phyloP scores from a whole-genome alignment of 2,329 filamentous ascomycete genomes.

The Coleophoma cylindrospora region DNA sequence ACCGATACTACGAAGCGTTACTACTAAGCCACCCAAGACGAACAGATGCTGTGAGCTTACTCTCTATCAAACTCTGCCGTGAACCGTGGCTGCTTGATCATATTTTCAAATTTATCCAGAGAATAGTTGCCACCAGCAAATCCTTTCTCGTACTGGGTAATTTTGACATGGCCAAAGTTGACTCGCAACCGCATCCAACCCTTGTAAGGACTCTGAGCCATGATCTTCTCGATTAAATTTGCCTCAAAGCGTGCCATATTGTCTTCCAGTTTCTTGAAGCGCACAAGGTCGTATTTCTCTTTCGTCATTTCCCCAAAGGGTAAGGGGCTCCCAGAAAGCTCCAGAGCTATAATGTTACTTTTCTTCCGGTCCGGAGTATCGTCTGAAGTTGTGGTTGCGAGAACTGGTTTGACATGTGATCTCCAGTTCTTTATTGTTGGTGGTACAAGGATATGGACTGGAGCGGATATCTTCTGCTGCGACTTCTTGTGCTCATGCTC shows the following conservation, averaged over 20 bases:
- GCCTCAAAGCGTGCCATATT: constrained; percentile 12
- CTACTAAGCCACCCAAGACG: background rate
- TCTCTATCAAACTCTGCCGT: constrained; percentile 18
- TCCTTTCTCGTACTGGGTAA: constrained; percentile 13
- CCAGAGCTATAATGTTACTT: background rate
- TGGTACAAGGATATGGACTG: background rate
- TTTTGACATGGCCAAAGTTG: constrained; percentile 21
- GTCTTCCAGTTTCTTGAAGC: constrained; percentile 2
- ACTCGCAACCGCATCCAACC: constrained; percentile 26
- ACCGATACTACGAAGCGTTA: constrained; percentile 1
- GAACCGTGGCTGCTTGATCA: constrained; percentile 17
- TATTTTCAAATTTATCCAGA: constrained; percentile 17
- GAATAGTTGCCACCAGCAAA: constrained; percentile 10
- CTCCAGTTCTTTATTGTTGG: constrained; percentile 1
- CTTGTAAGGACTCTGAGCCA: constrained; percentile 14
- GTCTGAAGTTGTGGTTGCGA: background rate
- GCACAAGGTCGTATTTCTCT: constrained; percentile 10
- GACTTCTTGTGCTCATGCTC: background rate
- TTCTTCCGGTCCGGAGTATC: background rate
- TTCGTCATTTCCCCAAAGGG: no score
- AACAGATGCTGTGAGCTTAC: constrained; percentile 13
- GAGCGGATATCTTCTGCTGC: constrained; percentile 1
- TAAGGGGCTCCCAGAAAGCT: no score
- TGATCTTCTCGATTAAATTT: constrained; percentile 14
- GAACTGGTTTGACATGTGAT: no score